Evolutionary conservation across 2,329 filamentous ascomycete species (phyloP).

Genomic region (Fusarium humuli): DNA sequence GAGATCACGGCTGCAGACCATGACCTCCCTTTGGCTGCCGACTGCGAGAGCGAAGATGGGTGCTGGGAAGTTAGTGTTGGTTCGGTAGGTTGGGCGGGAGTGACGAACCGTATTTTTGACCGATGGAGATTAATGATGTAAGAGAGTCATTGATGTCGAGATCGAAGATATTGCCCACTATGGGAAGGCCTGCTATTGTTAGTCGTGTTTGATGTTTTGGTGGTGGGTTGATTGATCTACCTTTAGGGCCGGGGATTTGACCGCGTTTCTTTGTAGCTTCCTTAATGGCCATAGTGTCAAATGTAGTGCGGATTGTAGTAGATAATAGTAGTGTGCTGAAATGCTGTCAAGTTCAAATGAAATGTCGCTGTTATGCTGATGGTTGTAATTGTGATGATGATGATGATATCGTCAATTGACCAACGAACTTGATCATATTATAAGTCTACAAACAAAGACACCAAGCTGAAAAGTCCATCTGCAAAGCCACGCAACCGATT

Average conservation of each 20-base stretch:
- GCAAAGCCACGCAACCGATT: background rate
- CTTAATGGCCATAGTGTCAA: conserved; percentile 2
- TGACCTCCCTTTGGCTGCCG: background rate
- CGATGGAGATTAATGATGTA: background rate
- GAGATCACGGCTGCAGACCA: background rate
- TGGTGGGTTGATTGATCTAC: background rate
- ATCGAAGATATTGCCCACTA: background rate
- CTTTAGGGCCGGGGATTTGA: conserved; percentile 10
- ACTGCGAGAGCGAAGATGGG: background rate
- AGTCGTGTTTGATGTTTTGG: background rate
- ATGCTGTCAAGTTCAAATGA: background rate
- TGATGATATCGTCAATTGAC: background rate
- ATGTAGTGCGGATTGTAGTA: too few relatives aligned
- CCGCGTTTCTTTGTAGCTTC: background rate
- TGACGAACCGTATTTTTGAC: conserved; percentile 2
- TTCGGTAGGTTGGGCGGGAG: rapidly evolving
- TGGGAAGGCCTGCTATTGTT: background rate
- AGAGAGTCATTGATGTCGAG: background rate
- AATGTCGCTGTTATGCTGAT: background rate
- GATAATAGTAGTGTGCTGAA: too few relatives aligned
- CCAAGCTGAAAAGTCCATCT: background rate
- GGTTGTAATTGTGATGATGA: background rate
- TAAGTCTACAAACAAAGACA: background rate
- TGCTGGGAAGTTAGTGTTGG: background rate
- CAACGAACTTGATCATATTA: background rate